Evolutionary conservation across 2,329 filamentous ascomycete genomes (phyloP), one percentile per base, ranked within the genome.

Genomic region (Verticillium longisporum): DNA sequence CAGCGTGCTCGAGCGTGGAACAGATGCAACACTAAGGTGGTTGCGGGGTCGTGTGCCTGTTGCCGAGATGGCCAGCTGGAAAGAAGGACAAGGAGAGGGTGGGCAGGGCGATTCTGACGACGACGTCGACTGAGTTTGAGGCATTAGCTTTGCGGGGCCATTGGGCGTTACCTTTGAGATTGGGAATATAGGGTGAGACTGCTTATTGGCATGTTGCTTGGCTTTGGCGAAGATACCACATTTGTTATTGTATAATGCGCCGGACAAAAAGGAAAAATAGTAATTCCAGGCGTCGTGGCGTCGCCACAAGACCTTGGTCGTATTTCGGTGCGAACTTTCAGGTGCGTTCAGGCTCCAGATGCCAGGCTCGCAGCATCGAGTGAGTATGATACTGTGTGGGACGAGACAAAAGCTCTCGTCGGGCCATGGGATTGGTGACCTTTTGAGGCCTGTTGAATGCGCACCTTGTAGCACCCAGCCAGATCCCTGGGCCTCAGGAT

Each of bases 1-100:
- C 78, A 90, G 89, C 64, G 83, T 97, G 6, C 77, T 98, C 56
- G 90, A 94, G 63, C 90, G 92, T 64, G 94, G 94, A 0, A 97
- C 93, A 0, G 92, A 96, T 68, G 89, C 91, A 2, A 88, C 92
- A 0, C 77, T 97, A 66, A 81, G 87, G 57, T 97, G 92, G 89
- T 74, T 97, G 58, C 83, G 90, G 63, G 89, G 91, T 33, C 83
- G 89, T 60, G 88, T 96, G 38, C 87, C 90, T 0, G 78, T 81
- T 1, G 82, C 79, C 0, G 83, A 86, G 68, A 84, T 81, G 82
- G 79, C 73, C 0, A 75, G 77, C n/a, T 86, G 83, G 83, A 80
- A 75, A 61, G 79, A 75, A 9, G 77, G 77, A 33, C 75, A 77
- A 9, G 77, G 73, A 1, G 75, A 77, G 21, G 67, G 55, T 2